These are phyloP conservation scores for Podospora tetraspora DNA, from an alignment of 495 filamentous ascomycete species.

Conservation along the genomic window DNA sequence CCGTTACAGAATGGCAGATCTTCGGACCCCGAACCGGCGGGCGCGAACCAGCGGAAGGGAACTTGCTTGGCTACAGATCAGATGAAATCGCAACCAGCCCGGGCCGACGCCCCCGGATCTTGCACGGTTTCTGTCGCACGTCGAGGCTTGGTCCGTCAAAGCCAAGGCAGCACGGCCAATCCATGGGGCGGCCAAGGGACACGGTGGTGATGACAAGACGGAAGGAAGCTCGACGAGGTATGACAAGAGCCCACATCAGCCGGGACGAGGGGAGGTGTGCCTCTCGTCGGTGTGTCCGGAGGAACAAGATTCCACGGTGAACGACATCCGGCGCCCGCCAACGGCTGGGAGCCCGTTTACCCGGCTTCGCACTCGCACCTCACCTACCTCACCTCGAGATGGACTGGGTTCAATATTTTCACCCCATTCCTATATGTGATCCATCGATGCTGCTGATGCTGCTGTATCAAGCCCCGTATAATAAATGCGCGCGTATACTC, in stretches of 20 bases:
- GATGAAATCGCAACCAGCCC: not conserved
- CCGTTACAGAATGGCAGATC: not conserved
- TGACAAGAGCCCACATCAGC: not conserved
- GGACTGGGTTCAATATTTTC: not conserved
- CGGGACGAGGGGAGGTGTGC: not conserved
- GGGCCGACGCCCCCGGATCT: not conserved
- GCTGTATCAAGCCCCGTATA: not conserved
- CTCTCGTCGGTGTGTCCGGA: not conserved
- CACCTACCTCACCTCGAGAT: not conserved
- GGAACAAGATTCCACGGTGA: not conserved
- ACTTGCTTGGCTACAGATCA: not conserved
- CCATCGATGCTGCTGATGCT: not conserved
- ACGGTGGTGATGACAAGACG: not conserved
- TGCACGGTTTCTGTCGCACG: too few species aligned
- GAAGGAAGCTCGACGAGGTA: not conserved
- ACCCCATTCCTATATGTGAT: not conserved
- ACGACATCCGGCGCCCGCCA: not conserved
- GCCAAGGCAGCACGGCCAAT: not conserved
- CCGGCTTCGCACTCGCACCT: not conserved
- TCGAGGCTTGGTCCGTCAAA: not conserved
- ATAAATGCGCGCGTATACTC: not conserved
- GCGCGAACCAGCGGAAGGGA: not conserved
- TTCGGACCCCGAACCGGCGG: not conserved
- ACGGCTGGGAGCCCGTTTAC: not conserved
- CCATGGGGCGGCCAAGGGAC: not conserved